A percentile compares a stretch with the other conserved stretches of the same genome.
Evolutionary conservation across 1,284 basidiomycete species (phyloP).

Genomic region (Irpex sp.): DNA sequence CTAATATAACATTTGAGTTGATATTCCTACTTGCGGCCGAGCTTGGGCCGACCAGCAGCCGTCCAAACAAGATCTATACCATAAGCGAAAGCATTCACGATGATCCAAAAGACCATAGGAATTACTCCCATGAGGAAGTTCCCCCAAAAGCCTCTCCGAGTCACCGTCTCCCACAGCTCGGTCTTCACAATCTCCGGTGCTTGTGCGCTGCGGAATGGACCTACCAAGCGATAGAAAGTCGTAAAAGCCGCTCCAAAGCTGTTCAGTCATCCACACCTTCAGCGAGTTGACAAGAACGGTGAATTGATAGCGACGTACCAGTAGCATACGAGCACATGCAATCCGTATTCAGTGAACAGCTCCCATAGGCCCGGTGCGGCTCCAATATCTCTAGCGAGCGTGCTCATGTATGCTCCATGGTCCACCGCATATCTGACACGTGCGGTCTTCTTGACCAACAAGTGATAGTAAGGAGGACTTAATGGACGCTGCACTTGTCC

Average conservation of each 20-base stretch:
- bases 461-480: conserved; percentile 50
- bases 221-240: conserved; percentile 55
- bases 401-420: conserved; percentile 51
- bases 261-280: not conserved
- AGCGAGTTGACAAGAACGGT: not conserved
- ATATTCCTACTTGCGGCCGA: not conserved
- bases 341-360: conserved; percentile 46
- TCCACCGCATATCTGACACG: conserved; percentile 62
- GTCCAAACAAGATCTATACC: not conserved
- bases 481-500: conserved; percentile 38
- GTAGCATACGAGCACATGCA: conserved; percentile 50
- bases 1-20: too few relatives aligned
- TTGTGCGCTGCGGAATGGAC: conserved; percentile 39
- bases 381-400: conserved; percentile 57
- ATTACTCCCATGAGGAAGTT: conserved; percentile 61
- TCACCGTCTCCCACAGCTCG: conserved; percentile 63
- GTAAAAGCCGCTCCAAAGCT: conserved; percentile 61
- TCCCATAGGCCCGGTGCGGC: conserved; percentile 46
- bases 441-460: conserved; percentile 46
- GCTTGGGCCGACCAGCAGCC: not conserved
- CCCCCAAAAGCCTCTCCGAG: conserved; percentile 48
- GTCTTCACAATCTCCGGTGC: conserved; percentile 45
- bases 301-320: conserved; percentile 33
- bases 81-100: not conserved
- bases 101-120: conserved; percentile 42